Evolutionary conservation across 371 early-diverging fungal genomes (phyloP), one percentile per base, ranked within the genome.

Genomic region (Rhizopus delemar): DNA sequence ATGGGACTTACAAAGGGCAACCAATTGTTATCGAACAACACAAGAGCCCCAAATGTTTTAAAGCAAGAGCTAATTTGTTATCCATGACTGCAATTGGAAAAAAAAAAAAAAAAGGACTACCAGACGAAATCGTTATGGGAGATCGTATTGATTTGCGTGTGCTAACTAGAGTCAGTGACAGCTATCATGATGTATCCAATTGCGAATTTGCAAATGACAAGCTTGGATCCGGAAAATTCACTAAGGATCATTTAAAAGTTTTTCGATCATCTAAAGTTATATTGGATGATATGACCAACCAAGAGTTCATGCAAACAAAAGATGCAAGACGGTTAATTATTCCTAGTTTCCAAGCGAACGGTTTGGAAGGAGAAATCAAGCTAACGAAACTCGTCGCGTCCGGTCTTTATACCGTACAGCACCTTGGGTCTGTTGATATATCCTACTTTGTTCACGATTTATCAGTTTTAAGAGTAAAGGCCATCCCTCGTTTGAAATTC

Each of bases 21-120:
- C n/a, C n/a, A n/a, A n/a, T n/a, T n/a, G n/a, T n/a, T n/a, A n/a
- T n/a, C n/a, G n/a, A n/a, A n/a, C n/a, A n/a, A n/a, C n/a, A n/a
- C n/a, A n/a, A n/a, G n/a, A n/a, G n/a, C n/a, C n/a, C n/a, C n/a
- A n/a, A n/a, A n/a, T n/a, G n/a, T n/a, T n/a, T n/a, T n/a, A n/a
- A n/a, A n/a, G n/a, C n/a, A n/a, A n/a, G n/a, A n/a, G n/a, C n/a
- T n/a, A n/a, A n/a, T n/a, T n/a, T n/a, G n/a, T n/a, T n/a, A n/a
- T n/a, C n/a, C n/a, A n/a, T n/a, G n/a, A n/a, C n/a, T n/a, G n/a
- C n/a, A n/a, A n/a, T n/a, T n/a, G n/a, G n/a, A n/a, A n/a, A n/a
- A n/a, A n/a, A n/a, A n/a, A 51, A 51, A 33, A 51, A 51, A 51
- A 51, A 35, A 51, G 34, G 35, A 3, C 51, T 51, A 33, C 51